These are phyloP conservation scores for Gremmenia infestans DNA, from an alignment of 2,329 filamentous ascomycete genomes.

Conservation along the genomic window DNA sequence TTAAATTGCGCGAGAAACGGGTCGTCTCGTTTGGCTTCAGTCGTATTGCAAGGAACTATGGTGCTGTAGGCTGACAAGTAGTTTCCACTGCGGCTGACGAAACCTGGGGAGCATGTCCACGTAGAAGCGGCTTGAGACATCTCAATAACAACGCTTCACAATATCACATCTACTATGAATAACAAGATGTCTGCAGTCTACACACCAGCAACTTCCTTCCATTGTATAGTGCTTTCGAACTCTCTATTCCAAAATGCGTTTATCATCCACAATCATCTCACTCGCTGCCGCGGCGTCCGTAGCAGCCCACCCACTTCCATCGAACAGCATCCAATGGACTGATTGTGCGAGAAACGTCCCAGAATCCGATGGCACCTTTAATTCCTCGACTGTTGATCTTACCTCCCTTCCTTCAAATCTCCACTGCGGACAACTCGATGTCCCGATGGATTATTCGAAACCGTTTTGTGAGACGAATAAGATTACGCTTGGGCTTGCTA, in stretches of 20 bases:
- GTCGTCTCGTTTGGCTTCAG: no score
- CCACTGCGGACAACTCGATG: conserved; percentile 12
- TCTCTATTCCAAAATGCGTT: background rate
- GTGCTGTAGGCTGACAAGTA: background rate
- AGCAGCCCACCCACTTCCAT: background rate
- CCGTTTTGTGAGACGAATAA: conserved; percentile 7
- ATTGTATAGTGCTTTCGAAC: no score
- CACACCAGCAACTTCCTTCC: no score
- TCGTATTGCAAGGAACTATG: background rate
- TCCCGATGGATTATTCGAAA: conserved; percentile 15
- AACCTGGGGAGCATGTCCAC: background rate
- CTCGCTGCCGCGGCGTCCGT: background rate
- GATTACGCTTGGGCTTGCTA: conserved; percentile 12
- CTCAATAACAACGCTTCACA: no score
- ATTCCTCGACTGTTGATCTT: conserved; percentile 4
- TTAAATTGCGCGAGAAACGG: no score
- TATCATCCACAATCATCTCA: background rate
- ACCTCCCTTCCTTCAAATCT: conserved; percentile 9
- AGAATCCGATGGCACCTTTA: background rate
- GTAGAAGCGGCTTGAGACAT: background rate
- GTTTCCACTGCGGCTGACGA: background rate
- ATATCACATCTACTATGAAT: no score
- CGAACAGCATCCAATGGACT: background rate
- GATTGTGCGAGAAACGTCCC: conserved; percentile 1
- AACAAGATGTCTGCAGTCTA: no score